phyloP scores from a whole-genome alignment of 371 early-diverging fungal genomes.

The Phascolomyces articulosus region DNA sequence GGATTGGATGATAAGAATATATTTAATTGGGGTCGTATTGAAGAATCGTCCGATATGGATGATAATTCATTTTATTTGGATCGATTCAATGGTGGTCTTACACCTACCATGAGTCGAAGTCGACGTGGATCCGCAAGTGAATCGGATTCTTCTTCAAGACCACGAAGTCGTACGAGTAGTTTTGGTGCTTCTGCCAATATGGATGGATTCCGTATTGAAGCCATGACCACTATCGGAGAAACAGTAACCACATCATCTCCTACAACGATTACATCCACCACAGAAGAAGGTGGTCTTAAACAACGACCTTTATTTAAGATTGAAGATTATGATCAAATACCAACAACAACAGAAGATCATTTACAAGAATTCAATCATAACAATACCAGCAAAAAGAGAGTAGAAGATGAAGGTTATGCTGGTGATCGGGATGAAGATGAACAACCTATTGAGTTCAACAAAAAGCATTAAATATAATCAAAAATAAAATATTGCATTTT shows the following conservation, averaged over 20 bases:
- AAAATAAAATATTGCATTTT: too few relatives aligned
- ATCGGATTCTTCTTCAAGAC: slow-evolving; percentile 19
- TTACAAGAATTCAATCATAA: too few relatives aligned
- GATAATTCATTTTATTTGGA: slow-evolving; percentile 56
- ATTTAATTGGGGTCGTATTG: slow-evolving; percentile 58
- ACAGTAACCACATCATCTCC: too few relatives aligned
- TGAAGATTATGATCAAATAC: slow-evolving; percentile 22
- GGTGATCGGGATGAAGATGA: slow-evolving; percentile 30
- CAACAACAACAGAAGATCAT: neutral
- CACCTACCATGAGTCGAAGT: neutral
- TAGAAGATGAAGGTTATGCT: slow-evolving; percentile 27
- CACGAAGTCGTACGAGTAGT: slow-evolving; percentile 30
- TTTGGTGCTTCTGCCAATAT: slow-evolving; percentile 18
- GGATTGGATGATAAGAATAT: slow-evolving; percentile 61
- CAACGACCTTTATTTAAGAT: slow-evolving; percentile 22
- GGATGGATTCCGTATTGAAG: slow-evolving; percentile 24
- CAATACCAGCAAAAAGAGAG: neutral
- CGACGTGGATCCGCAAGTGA: slow-evolving; percentile 25
- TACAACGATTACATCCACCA: neutral
- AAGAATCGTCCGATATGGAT: slow-evolving; percentile 48
- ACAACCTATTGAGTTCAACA: slow-evolving; percentile 3
- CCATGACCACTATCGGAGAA: slow-evolving; percentile 5
- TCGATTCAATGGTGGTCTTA: slow-evolving; percentile 31
- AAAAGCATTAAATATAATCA: neutral
- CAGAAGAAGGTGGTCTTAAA: neutral